Conservation (phyloP, 768 basidiomycete genomes). For the Macrolepiota albuminosa region DNA sequence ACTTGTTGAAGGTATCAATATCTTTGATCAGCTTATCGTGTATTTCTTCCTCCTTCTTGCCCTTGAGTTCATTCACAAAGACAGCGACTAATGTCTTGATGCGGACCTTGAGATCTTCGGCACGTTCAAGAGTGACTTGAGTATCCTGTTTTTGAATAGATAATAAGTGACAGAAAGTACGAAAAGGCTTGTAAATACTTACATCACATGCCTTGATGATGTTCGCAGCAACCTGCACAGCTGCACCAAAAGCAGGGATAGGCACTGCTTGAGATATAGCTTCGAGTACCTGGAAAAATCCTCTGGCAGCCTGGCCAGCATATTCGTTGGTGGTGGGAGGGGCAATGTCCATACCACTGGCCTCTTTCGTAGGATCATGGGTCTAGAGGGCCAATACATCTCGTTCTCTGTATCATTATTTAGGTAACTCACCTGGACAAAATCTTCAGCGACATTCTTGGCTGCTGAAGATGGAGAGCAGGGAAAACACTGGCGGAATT, state of each 20-base stretch:
- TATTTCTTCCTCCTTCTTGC: conserved; percentile 6
- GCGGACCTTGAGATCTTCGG: conserved; percentile 8
- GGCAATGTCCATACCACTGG: neutral
- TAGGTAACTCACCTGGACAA: neutral
- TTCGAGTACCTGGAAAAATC: conserved; percentile 3
- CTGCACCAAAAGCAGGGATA: conserved; percentile 5
- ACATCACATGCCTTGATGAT: conserved; percentile 11
- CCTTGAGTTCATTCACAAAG: conserved; percentile 9
- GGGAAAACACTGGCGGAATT: neutral
- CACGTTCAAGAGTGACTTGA: conserved; percentile 1
- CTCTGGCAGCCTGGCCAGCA: conserved; percentile 5
- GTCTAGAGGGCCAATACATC: neutral
- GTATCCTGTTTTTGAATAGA: neutral
- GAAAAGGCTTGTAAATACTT: neutral
- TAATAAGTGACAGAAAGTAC: neutral
- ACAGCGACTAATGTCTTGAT: conserved; percentile 6
- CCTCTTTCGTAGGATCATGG: neutral
- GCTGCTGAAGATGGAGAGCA: neutral
- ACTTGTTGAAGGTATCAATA: neutral
- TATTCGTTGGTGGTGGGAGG: conserved; percentile 7
- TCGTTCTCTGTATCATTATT: neutral
- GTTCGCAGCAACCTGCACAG: neutral
- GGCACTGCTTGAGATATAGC: conserved; percentile 6
- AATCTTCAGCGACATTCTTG: neutral
- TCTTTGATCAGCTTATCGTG: neutral